Conservation (phyloP, 129 eudicot species). For the Pulicaria dysenterica region DNA sequence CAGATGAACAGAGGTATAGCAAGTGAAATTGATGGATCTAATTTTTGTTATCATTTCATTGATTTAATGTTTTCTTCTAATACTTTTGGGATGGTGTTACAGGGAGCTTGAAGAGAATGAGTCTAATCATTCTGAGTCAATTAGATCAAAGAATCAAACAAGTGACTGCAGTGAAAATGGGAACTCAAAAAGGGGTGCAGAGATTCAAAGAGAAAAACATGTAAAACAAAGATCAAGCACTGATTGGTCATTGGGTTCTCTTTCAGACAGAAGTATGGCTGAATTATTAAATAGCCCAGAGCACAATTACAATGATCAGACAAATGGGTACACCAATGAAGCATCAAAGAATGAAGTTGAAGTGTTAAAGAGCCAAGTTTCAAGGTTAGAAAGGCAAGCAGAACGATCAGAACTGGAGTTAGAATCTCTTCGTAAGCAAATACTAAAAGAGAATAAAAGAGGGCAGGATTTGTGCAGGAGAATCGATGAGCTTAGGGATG, state of each 20-base stretch:
- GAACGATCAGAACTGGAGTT: conserved; percentile 76
- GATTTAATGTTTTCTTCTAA: not conserved
- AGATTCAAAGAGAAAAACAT: conserved; percentile 18
- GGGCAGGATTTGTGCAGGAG: conserved; percentile 59
- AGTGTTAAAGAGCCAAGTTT: conserved; percentile 46
- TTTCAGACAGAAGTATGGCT: conserved; percentile 57
- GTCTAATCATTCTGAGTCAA: conserved; percentile 29
- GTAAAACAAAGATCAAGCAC: conserved; percentile 43
- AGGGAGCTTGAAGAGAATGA: conserved; percentile 54
- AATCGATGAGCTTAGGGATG: conserved; percentile 49
- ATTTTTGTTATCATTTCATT: not conserved
- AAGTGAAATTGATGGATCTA: conserved; percentile 6
- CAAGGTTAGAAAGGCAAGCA: conserved; percentile 65
- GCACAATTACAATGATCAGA: conserved; percentile 31
- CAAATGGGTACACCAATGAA: conserved; percentile 32
- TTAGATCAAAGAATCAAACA: conserved; percentile 48
- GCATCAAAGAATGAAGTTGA: conserved; percentile 40
- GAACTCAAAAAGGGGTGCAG: conserved; percentile 9
- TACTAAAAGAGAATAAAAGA: conserved; percentile 68
- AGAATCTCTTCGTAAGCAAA: conserved; percentile 80
- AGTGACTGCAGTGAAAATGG: conserved; percentile 44
- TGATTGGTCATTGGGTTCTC: conserved; percentile 57
- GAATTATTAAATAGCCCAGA: conserved; percentile 44
- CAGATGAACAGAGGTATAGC: conserved; percentile 64
- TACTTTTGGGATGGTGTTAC: conserved; percentile 27